Conservation (phyloP, 1,139 yeast genomes). For the Pichia sp. region DNA sequence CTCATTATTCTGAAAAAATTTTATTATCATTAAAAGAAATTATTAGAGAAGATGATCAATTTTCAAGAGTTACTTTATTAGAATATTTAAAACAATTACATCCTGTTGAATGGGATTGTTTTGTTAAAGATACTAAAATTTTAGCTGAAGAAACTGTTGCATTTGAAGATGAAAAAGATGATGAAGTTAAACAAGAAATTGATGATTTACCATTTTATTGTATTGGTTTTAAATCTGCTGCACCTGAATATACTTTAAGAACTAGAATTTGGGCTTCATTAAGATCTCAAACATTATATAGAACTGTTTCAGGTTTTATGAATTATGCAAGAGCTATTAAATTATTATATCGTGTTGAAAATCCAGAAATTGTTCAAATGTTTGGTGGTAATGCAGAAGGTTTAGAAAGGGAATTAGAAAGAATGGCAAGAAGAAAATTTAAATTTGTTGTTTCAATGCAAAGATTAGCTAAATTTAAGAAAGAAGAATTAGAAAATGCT, state of each 20-base stretch:
- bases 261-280: constrained; percentile 56
- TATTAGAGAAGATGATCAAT: constrained; percentile 97
- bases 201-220: constrained; percentile 98
- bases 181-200: constrained; percentile 47
- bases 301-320: constrained; percentile 54
- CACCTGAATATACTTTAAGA: constrained; percentile 47
- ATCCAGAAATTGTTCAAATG: constrained; percentile 83
- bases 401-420: constrained; percentile 89
- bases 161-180: constrained; percentile 53
- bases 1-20: constrained; percentile 97
- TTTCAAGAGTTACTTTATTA: constrained; percentile 90
- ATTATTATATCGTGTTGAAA: constrained; percentile 94
- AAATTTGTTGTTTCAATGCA: constrained; percentile 97
- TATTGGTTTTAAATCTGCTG: constrained; percentile 48
- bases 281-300: constrained; percentile 47
- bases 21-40: constrained; percentile 91
- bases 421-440: constrained; percentile 99
- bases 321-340: constrained; percentile 72
- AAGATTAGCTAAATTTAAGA: constrained; percentile 93
- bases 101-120: constrained; percentile 99
- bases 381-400: constrained; percentile 94
- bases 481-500: constrained; percentile 96
- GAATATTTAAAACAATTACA: constrained; percentile 96
- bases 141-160: constrained; percentile 78
- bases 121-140: constrained; percentile 96